Conservation (phyloP, 2,329 filamentous ascomycete species). For the Colletotrichum sp. region DNA sequence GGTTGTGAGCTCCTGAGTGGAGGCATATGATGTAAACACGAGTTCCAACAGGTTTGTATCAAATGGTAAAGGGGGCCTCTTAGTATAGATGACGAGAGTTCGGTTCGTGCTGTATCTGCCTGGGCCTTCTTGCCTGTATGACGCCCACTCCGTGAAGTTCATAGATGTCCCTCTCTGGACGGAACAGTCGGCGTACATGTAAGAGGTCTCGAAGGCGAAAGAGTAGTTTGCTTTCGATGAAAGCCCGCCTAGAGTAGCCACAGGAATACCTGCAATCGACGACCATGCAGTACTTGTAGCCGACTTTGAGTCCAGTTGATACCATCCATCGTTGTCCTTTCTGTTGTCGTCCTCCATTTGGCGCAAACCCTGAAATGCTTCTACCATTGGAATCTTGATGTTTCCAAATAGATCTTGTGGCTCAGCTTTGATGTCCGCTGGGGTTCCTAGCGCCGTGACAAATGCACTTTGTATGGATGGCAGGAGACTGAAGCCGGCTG, state of each 20-base stretch:
- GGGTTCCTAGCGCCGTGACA: background rate
- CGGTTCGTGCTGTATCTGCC: background rate
- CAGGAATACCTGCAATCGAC: background rate
- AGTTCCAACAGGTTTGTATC: background rate
- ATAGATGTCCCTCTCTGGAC: background rate
- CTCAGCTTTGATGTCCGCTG: background rate
- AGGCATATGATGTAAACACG: background rate
- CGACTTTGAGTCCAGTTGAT: background rate
- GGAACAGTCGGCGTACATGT: background rate
- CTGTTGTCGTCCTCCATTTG: background rate
- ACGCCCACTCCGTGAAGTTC: background rate
- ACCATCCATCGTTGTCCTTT: background rate
- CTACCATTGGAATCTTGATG: background rate
- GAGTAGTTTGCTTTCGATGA: background rate
- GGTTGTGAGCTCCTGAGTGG: background rate
- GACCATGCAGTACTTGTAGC: background rate
- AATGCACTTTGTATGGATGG: background rate
- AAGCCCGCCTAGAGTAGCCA: background rate
- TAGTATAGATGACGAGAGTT: background rate
- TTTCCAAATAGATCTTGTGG: conserved; percentile 1
- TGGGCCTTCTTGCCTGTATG: background rate
- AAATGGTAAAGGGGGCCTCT: accelerated
- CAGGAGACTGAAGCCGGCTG: background rate
- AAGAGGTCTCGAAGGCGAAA: background rate
- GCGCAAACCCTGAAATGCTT: background rate